A percentile compares a stretch with the other conserved stretches of the same genome.
Conservation (phyloP, 331 rosid genomes). For the Quercus lobata region DNA sequence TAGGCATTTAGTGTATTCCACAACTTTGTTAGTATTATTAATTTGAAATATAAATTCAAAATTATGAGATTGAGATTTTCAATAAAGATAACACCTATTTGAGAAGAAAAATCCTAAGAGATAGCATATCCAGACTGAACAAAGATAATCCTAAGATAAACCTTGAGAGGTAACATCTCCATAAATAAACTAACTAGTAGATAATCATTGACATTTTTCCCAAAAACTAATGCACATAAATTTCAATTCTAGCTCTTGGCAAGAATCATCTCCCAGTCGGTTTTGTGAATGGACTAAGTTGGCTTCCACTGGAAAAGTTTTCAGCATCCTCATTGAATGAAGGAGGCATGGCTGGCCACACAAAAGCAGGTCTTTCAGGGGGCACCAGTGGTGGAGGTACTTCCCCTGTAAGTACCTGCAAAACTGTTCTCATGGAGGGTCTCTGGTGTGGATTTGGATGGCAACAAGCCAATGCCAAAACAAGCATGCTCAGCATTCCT, state of each 20-base stretch:
- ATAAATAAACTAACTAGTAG: no score
- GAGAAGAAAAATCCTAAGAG: no score
- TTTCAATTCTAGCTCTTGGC: not conserved
- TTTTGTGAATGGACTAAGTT: conserved; percentile 34
- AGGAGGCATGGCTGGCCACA: conserved; percentile 71
- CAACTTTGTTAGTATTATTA: no score
- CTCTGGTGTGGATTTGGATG: conserved; percentile 67
- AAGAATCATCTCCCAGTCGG: conserved; percentile 40
- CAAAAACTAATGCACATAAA: not conserved
- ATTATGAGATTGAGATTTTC: no score
- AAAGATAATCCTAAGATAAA: no score
- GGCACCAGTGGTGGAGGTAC: conserved; percentile 48
- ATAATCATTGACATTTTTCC: no score
- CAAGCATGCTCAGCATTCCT: conserved; percentile 27
- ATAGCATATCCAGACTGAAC: no score
- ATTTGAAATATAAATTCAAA: no score
- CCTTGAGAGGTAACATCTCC: no score
- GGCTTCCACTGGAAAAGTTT: conserved; percentile 8
- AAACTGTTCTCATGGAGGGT: conserved; percentile 55
- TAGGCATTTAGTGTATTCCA: no score
- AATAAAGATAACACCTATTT: no score
- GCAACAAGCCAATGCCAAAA: conserved; percentile 58
- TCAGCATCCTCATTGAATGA: conserved; percentile 27
- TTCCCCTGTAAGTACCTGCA: conserved; percentile 60
- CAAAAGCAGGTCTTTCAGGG: conserved; percentile 49